phyloP scores from a whole-genome alignment of 2,329 filamentous ascomycete genomes.

The Diaporthe batatas region DNA sequence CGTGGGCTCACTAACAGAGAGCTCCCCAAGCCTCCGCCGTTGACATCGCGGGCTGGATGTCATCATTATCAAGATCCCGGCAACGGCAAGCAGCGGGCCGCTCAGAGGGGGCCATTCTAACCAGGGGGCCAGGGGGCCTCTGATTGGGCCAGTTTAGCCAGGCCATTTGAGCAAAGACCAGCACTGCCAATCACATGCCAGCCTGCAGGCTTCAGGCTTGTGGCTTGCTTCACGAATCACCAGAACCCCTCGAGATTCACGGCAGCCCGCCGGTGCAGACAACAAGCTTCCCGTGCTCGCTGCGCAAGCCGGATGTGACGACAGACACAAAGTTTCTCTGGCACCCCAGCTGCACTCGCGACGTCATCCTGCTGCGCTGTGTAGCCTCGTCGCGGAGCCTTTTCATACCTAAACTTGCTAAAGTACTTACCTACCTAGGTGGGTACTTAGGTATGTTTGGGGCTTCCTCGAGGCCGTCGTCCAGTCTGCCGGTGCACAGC shows the following conservation, averaged over 20 bases:
- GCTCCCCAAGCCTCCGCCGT: not conserved
- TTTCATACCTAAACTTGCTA: no score
- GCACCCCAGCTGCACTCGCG: not conserved
- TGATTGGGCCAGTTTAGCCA: no score
- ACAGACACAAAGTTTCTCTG: not conserved
- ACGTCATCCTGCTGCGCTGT: conserved; percentile 18
- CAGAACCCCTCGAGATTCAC: not conserved
- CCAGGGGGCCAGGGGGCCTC: not conserved
- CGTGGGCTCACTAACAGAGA: conserved; percentile 1
- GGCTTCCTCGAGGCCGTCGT: not conserved
- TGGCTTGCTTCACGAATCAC: no score
- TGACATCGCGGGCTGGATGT: conserved; percentile 13
- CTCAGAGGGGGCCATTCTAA: not conserved
- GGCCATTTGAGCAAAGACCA: no score
- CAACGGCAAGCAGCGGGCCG: conserved; percentile 24
- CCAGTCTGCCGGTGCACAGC: not conserved
- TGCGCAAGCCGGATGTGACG: not conserved
- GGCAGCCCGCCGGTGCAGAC: not conserved
- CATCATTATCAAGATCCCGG: conserved; percentile 31
- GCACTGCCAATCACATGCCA: no score
- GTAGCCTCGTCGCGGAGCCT: not conserved
- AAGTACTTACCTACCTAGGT: no score
- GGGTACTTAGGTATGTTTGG: no score
- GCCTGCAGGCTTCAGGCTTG: no score
- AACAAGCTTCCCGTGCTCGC: conserved; percentile 20